These are phyloP conservation scores for Penicillium lividum DNA, from an alignment of 495 filamentous ascomycete species.

Conservation along the genomic window DNA sequence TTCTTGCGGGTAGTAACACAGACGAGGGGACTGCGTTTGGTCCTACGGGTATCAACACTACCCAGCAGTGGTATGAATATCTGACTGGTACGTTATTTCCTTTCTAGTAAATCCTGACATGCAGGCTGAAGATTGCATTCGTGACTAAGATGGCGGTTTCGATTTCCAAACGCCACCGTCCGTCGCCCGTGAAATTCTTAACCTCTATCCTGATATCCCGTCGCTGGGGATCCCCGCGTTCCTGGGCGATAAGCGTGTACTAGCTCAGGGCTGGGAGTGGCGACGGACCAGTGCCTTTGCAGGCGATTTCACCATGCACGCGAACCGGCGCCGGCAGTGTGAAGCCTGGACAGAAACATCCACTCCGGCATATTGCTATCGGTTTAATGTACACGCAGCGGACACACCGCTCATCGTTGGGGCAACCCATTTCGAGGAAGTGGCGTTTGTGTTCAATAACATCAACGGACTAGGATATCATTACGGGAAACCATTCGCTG, in stretches of 20 bases:
- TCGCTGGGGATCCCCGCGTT: conserved; percentile 45
- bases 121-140: not conserved
- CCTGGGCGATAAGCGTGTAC: conserved; percentile 43
- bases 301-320: conserved; percentile 58
- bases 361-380: conserved; percentile 60
- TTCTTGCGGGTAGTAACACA: conserved; percentile 48
- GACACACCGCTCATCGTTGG: conserved; percentile 38
- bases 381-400: conserved; percentile 55
- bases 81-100: conserved; percentile 33
- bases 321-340: conserved; percentile 55
- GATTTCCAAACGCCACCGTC: conserved; percentile 31
- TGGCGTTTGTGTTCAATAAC: conserved; percentile 63
- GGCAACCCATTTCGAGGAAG: conserved; percentile 61
- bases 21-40: conserved; percentile 53
- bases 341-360: conserved; percentile 49
- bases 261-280: conserved; percentile 44
- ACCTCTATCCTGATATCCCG: conserved; percentile 52
- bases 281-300: conserved; percentile 54
- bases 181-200: conserved; percentile 43
- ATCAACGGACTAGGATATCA: conserved; percentile 50
- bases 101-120: not conserved
- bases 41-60: conserved; percentile 46
- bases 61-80: conserved; percentile 46
- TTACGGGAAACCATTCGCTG: conserved; percentile 49
- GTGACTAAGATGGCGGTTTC: conserved; percentile 26